These are phyloP conservation scores for Cytospora paraplurivora DNA, from an alignment of 2,329 filamentous ascomycete species.

Conservation along the genomic window DNA sequence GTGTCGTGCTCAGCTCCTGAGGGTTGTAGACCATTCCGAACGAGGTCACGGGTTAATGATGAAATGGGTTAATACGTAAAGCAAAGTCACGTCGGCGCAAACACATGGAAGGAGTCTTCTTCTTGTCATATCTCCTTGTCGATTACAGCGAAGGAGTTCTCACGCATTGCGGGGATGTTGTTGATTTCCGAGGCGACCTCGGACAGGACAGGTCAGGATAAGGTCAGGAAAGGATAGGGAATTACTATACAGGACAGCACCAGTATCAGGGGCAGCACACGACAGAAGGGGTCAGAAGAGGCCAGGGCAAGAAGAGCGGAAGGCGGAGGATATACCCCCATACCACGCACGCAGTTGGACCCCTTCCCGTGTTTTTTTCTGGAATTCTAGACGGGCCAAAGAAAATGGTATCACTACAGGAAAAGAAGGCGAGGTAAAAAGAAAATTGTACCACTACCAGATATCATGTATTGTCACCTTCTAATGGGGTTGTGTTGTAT, in stretches of 20 bases:
- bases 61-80: neutral
- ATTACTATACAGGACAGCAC: neutral
- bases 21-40: neutral
- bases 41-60: neutral
- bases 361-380: too few species aligned
- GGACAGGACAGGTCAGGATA: neutral
- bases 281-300: too few species aligned
- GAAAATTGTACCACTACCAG: too few species aligned
- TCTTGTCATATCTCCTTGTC: neutral
- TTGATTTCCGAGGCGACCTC: neutral
- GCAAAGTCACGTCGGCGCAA: neutral
- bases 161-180: neutral
- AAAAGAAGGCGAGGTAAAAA: too few species aligned
- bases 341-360: too few species aligned
- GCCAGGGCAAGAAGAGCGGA: too few species aligned
- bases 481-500: too few species aligned
- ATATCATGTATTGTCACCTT: too few species aligned
- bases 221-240: neutral
- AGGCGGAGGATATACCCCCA: too few species aligned
- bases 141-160: neutral
- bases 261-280: too few species aligned
- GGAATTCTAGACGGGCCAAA: too few species aligned
- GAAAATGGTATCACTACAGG: too few species aligned
- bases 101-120: neutral
- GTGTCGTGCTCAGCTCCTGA: conserved; percentile 55